Base-by-base conservation (phyloP, 2,329 filamentous ascomycete genomes). In the Calonectria pseudoturangicola region DNA sequence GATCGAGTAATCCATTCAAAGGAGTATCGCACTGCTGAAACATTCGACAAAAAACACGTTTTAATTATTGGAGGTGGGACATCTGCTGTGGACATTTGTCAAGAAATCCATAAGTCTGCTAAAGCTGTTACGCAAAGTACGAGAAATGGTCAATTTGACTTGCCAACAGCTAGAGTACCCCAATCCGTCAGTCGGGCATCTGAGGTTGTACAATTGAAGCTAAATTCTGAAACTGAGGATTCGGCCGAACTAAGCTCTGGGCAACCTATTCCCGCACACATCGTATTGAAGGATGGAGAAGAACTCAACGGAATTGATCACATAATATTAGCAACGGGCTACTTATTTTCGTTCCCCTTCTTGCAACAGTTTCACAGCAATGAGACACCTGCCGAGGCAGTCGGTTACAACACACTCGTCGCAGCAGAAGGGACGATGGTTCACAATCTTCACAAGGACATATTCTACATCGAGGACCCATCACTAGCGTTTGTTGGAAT, bases 401-500 rank as follows among this genome's bases (percentile, higher is more conserved):
- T 43, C 3, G 25, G 13, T 15, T 4, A 16, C 2, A 15, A 39
- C 13, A 18, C 12, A 5, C 12, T 65, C 5, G 62, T 65, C 4
- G 41, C 13, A 8, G 27, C 43, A 13, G 33, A 58, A 18, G 51
- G 92, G 92, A 2, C 86, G 86, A n/a, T 89, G 90, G 78, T 84
- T 86, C 92, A 93, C 79, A 93, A 93, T 75, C 83, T 93, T 8
- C 91, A 93, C 21, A 41, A 90, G 71, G 92, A 94, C 80, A 91
- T 93, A 13, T 93, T 92, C 80, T 93, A 93, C 81, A 93, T 93
- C 64, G 87, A 87, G 0, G 91, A 93, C 74, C 91, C 92, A 0
- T 89, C 89, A 0, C 84, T 94, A 1, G 84, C 86, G 0, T 93
- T 93, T 74, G 84, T 93, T 21, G 92, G 92, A 0, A 88, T 92